phyloP scores from a whole-genome alignment of 2,329 filamentous ascomycete species.

The Colletotrichum viniferum region DNA sequence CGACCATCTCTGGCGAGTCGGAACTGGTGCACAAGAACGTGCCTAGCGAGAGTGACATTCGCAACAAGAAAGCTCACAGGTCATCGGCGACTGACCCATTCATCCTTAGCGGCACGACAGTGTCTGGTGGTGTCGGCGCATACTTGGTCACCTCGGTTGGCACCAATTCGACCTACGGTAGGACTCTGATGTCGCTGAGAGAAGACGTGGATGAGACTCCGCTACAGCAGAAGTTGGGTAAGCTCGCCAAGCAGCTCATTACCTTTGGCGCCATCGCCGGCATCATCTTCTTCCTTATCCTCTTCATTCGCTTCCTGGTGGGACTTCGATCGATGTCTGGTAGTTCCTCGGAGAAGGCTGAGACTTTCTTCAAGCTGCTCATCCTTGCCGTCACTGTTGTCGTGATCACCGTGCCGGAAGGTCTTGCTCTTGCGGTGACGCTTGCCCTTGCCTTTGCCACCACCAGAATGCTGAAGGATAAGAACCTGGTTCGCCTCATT shows the following conservation, averaged over 20 bases:
- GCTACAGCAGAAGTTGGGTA: conserved; percentile 77
- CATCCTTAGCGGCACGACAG: conserved; percentile 79
- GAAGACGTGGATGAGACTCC: conserved; percentile 81
- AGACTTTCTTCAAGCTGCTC: conserved; percentile 60
- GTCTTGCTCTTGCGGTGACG: conserved; percentile 65
- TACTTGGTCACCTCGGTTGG: conserved; percentile 79
- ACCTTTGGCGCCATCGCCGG: conserved; percentile 45
- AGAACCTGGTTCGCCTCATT: conserved; percentile 64
- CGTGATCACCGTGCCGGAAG: conserved; percentile 65
- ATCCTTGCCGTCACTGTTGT: conserved; percentile 64
- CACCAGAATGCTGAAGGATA: conserved; percentile 66
- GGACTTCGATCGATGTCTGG: conserved; percentile 28
- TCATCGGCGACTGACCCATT: conserved; percentile 73
- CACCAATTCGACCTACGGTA: conserved; percentile 75
- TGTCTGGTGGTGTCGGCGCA: conserved; percentile 75
- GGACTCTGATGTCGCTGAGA: conserved; percentile 78
- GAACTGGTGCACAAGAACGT: conserved; percentile 72
- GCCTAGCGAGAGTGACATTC: conserved; percentile 64
- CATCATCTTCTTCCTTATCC: conserved; percentile 43
- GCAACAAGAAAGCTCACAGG: conserved; percentile 57
- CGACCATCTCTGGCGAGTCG: conserved; percentile 77
- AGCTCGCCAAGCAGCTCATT: conserved; percentile 76
- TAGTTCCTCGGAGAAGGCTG: conserved; percentile 52
- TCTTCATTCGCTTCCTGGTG: conserved; percentile 44
- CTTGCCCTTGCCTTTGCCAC: conserved; percentile 67